A percentile compares a stretch with the other conserved stretches of the same genome.
phyloP scores from a whole-genome alignment of 1,284 basidiomycete species.

The Cutaneotrichosporon arboriforme region DNA sequence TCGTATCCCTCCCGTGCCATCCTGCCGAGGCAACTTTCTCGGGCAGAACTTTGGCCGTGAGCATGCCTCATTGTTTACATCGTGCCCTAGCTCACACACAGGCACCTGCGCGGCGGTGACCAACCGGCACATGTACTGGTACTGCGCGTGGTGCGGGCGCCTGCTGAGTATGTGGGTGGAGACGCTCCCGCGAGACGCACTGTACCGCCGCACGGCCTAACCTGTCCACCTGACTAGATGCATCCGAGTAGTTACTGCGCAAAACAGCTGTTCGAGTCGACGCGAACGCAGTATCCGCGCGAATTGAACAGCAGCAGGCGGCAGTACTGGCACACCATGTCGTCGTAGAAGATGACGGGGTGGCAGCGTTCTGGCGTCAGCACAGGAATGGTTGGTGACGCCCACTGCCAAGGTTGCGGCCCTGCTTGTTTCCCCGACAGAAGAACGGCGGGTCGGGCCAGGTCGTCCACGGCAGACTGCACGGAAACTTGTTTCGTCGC shows the following conservation, averaged over 20 bases:
- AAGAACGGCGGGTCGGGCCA: too few species aligned
- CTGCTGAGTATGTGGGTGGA: neutral
- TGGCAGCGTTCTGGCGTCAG: neutral
- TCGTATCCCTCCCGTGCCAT: neutral
- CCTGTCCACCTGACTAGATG: too few species aligned
- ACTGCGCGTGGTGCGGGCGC: neutral
- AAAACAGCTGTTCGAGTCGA: neutral
- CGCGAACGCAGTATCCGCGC: neutral
- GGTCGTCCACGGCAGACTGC: too few species aligned
- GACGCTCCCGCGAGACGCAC: too few species aligned
- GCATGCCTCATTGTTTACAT: neutral
- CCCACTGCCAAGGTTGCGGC: neutral
- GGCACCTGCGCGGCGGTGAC: neutral
- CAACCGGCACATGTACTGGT: neutral
- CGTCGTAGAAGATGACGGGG: neutral
- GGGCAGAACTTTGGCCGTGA: neutral
- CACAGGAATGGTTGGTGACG: neutral
- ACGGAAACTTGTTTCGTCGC: too few species aligned
- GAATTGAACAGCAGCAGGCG: neutral
- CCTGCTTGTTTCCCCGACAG: neutral
- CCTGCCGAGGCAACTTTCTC: neutral
- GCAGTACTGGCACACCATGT: neutral
- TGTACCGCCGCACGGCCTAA: too few species aligned
- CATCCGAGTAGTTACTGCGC: neutral
- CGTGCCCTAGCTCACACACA: neutral